phyloP scores from a whole-genome alignment of 2,329 filamentous ascomycete genomes.

The Alternaria tenuissima region DNA sequence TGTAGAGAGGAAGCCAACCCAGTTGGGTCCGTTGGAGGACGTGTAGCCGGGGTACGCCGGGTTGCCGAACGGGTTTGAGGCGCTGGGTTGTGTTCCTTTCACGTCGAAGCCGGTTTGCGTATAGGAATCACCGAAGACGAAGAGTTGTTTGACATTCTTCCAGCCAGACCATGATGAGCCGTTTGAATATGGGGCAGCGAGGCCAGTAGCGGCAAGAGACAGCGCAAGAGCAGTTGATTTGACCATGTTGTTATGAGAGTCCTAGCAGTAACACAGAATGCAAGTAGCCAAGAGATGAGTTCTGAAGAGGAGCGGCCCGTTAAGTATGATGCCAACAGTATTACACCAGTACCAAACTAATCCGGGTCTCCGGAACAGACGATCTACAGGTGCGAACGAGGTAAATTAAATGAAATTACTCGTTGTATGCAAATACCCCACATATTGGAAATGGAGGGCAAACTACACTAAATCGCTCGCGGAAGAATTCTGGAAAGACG shows the following conservation, averaged over 20 bases:
- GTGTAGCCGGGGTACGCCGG: conserved; percentile 60
- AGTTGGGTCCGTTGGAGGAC: conserved; percentile 61
- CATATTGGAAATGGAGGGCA: conserved; percentile 23
- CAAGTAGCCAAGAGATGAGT: conserved; percentile 1
- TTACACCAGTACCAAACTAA: conserved; percentile 21
- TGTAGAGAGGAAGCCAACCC: conserved; percentile 58
- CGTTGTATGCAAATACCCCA: conserved; percentile 26
- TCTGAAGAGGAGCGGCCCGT: background rate
- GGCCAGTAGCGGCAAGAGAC: conserved; percentile 27
- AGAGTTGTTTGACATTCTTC: conserved; percentile 46
- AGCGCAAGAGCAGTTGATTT: conserved; percentile 33
- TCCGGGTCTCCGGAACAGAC: conserved; percentile 24
- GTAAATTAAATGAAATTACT: conserved; percentile 38
- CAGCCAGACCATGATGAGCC: conserved; percentile 42
- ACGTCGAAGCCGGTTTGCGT: conserved; percentile 67
- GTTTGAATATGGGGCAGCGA: conserved; percentile 29
- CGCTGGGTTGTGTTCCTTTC: conserved; percentile 60
- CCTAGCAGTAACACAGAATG: background rate
- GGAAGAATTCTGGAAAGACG: conserved; percentile 29
- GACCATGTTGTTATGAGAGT: conserved; percentile 24
- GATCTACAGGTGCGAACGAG: conserved; percentile 29
- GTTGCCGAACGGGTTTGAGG: conserved; percentile 68
- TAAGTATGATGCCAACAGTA: conserved; percentile 16
- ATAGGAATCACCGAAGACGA: conserved; percentile 64
- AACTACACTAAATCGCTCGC: conserved; percentile 15